phyloP scores from a whole-genome alignment of 192 early-diverging fungal genomes.

The Backusella circina region DNA sequence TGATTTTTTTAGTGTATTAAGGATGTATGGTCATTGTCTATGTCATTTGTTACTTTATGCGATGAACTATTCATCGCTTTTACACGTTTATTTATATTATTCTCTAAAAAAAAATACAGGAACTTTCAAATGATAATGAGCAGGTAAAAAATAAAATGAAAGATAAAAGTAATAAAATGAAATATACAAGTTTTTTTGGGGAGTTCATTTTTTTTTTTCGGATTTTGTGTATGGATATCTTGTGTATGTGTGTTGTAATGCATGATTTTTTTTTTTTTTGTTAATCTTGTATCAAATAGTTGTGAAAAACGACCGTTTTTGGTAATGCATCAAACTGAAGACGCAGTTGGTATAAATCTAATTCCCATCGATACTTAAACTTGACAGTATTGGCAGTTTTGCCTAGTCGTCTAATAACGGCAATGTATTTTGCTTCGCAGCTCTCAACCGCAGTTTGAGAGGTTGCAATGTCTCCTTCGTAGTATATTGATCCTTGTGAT shows the following conservation, averaged over 20 bases:
- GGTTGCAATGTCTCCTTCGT: background rate
- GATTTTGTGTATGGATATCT: too few species aligned
- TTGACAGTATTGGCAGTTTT: background rate
- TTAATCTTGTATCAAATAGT: background rate
- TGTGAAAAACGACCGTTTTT: background rate
- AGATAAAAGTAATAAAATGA: background rate
- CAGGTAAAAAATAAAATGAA: background rate
- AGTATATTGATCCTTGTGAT: constrained; percentile 23
- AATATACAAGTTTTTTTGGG: background rate
- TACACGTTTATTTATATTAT: background rate
- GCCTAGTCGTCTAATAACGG: background rate
- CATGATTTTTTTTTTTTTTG: too few species aligned
- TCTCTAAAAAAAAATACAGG: background rate
- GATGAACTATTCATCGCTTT: background rate
- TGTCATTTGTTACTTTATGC: background rate
- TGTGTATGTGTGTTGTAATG: background rate
- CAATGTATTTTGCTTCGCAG: background rate
- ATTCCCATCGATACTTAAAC: background rate
- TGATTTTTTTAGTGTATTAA: background rate
- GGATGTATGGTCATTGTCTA: background rate
- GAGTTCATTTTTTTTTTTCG: background rate
- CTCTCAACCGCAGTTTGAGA: constrained; percentile 3
- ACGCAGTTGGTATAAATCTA: background rate
- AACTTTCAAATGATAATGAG: background rate
- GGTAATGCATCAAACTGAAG: background rate